A percentile compares a stretch with the other conserved stretches of the same genome.
Conservation (phyloP, 139 green algal species). For the Trebouxia sp. region DNA sequence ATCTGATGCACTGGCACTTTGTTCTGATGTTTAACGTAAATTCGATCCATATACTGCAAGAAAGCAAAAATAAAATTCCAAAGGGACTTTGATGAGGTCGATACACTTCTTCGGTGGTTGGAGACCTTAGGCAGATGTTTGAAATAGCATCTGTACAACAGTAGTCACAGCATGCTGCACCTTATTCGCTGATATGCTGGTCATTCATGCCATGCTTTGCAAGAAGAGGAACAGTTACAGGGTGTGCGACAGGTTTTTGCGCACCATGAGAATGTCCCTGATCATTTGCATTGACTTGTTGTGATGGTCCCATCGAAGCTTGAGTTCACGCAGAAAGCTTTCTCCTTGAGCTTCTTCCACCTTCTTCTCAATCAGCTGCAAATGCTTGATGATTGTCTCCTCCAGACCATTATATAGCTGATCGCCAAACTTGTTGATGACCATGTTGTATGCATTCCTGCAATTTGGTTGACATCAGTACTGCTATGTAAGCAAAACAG, state of each 20-base stretch:
- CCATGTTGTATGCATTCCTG: constrained; percentile 99
- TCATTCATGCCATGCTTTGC: too few species aligned
- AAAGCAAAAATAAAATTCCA: not conserved
- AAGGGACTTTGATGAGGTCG: not conserved
- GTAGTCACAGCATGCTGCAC: not conserved
- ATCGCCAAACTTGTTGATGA: constrained; percentile 96
- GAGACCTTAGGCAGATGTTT: not conserved
- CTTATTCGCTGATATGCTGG: too few species aligned
- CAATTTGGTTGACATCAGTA: not conserved
- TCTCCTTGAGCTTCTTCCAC: constrained; percentile 76
- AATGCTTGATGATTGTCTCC: constrained; percentile 72
- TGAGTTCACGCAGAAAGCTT: constrained; percentile 87
- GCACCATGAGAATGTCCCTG: constrained; percentile 96
- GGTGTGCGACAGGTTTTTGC: not conserved
- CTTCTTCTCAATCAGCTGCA: constrained; percentile 66
- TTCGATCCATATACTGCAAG: constrained; percentile 97
- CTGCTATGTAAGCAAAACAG: not conserved
- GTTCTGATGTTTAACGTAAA: constrained; percentile 91
- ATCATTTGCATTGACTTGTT: constrained; percentile 96
- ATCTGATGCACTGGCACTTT: constrained; percentile 90
- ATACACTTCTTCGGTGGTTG: not conserved
- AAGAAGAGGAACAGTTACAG: too few species aligned
- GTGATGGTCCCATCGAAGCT: constrained; percentile 87
- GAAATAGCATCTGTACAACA: not conserved
- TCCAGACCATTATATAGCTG: constrained; percentile 89